Base-by-base conservation (phyloP, 257 asterid species). In the Forsythia viridissima region DNA sequence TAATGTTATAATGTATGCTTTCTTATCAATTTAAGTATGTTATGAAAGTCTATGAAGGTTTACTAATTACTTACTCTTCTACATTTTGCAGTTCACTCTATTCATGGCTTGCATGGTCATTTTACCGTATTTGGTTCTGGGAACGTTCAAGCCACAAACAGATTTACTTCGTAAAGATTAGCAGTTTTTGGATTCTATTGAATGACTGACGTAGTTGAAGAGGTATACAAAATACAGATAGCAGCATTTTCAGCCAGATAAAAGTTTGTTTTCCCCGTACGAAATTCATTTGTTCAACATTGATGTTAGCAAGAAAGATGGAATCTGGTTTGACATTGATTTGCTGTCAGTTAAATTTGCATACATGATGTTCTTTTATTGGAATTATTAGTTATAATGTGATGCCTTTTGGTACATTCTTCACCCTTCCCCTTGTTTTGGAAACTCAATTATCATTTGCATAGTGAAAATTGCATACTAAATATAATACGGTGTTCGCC, bases 81-180 rank as follows among this genome's bases (percentile, higher is more conserved):
- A 20, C 43, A 43, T 82, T 74, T 78, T 83, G 89, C 92, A 89
- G 92, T 89, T 89, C 84, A 86, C 90, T 42, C 91, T 89, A 39
- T 89, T 89, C 85, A 88, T 89, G 93, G 90, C 89, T 39, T 79
- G 85, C 88, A 86, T 86, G 91, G 90, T 89, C 72, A 80, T 86
- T 76, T 46, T 89, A 21, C 91, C 93, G 40, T 75, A 84, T 80
- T 77, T 88, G 87, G 84, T 88, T 57, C 80, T 87, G 34, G 88
- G 87, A 30, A 81, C 86, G 36, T 80, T 86, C 82, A 88, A 85
- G 78, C 70, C 85, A 16, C 90, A 85, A 77, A 77, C 83, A 0
- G 90, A 87, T 76, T 71, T 82, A 82, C 85, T 87, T 70, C 92
- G 93, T 76, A 83, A 77, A 86, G 93, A 89, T 82, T 89, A 82